Percentiles rank a stretch among this genome's conserved stretches.
These are phyloP conservation scores for Oidiodendron maius DNA, from an alignment of 495 filamentous ascomycete genomes.

Conservation along the genomic window DNA sequence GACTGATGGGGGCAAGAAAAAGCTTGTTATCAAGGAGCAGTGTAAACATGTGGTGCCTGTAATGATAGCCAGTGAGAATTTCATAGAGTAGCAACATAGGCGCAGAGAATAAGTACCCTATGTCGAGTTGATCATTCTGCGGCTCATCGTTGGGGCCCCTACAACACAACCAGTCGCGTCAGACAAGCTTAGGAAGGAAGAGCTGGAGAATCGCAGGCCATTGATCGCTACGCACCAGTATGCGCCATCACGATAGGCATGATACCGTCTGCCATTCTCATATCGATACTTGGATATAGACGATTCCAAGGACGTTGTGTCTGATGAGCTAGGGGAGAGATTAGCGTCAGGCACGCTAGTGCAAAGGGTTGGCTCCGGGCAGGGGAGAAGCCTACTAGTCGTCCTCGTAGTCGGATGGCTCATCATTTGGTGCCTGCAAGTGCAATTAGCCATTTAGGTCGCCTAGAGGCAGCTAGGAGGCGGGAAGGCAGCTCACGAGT, in stretches of 20 bases:
- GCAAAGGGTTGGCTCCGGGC: too few relatives aligned
- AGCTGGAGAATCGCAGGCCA: background rate
- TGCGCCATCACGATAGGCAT: slow-evolving; percentile 17
- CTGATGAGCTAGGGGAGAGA: slow-evolving; percentile 2
- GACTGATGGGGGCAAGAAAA: slow-evolving; percentile 25
- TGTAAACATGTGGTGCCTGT: slow-evolving; percentile 30
- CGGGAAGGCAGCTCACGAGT: too few relatives aligned
- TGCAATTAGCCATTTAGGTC: too few relatives aligned
- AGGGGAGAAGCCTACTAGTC: too few relatives aligned
- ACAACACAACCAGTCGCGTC: too few relatives aligned
- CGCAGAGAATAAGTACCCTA: slow-evolving; percentile 11
- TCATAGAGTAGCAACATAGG: too few relatives aligned
- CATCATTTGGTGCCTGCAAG: too few relatives aligned
- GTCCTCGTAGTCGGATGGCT: too few relatives aligned
- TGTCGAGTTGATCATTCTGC: slow-evolving; percentile 19
- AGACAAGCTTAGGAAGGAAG: too few relatives aligned
- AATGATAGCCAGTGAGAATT: too few relatives aligned
- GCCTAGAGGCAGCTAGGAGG: too few relatives aligned
- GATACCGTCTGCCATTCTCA: slow-evolving; percentile 20
- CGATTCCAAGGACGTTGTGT: slow-evolving; percentile 13
- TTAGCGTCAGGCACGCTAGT: too few relatives aligned
- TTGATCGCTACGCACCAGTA: slow-evolving; percentile 23
- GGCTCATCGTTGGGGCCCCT: slow-evolving; percentile 18
- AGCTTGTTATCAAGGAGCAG: slow-evolving; percentile 28
- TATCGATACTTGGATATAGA: slow-evolving; percentile 14